Conservation (phyloP, 1,284 basidiomycete species). For the Rhizoctonia solani region DNA sequence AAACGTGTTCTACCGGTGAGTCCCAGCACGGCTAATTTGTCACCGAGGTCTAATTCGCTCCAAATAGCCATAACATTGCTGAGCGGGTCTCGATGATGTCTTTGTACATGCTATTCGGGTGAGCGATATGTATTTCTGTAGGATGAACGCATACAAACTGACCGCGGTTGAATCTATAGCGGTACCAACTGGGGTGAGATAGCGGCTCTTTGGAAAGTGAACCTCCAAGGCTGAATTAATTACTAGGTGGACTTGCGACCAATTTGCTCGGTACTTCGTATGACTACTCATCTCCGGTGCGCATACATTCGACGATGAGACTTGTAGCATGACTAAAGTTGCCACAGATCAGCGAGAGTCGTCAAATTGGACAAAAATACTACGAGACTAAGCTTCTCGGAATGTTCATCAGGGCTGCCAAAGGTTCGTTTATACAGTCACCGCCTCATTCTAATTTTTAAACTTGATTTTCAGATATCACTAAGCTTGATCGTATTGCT, state of each 20-base stretch:
- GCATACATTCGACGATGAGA: background rate
- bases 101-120: slow-evolving; percentile 35
- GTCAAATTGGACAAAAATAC: slow-evolving; percentile 33
- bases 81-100: slow-evolving; percentile 34
- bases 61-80: slow-evolving; percentile 32
- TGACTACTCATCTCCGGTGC: slow-evolving; percentile 33
- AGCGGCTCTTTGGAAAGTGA: background rate
- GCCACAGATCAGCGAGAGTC: slow-evolving; percentile 27
- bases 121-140: no score
- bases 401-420: slow-evolving; percentile 32
- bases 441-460: background rate
- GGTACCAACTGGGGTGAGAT: slow-evolving; percentile 36
- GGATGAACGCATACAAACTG: background rate
- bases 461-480: background rate
- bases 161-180: background rate
- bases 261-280: slow-evolving; percentile 34
- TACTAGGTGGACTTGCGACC: slow-evolving; percentile 23
- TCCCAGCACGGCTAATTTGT: background rate
- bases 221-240: background rate
- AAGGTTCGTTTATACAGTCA: slow-evolving; percentile 1
- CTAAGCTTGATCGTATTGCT: slow-evolving; percentile 19
- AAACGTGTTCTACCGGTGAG: slow-evolving; percentile 33
- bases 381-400: slow-evolving; percentile 36
- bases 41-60: no score
- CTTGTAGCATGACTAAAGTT: background rate